Percentiles rank a stretch among this genome's conserved stretches.
Conservation (phyloP, 768 basidiomycete genomes). For the Boletus rubroflammeus region DNA sequence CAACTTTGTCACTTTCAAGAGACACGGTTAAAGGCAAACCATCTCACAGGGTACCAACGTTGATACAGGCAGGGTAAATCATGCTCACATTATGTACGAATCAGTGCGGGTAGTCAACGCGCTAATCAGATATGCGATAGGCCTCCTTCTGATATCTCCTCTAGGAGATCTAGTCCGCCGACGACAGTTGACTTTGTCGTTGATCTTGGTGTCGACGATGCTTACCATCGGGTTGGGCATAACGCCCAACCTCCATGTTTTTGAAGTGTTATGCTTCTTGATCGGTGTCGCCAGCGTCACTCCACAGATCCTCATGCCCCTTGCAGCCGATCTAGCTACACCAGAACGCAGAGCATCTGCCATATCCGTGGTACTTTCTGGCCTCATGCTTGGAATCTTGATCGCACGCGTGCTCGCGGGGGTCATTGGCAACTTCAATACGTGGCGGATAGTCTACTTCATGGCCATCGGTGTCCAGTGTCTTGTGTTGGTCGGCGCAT, state of each 20-base stretch:
- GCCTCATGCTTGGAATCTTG: constrained; percentile 68
- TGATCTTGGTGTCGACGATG: constrained; percentile 49
- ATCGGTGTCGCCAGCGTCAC: constrained; percentile 70
- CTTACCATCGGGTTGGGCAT: constrained; percentile 72
- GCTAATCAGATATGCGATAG: constrained; percentile 57
- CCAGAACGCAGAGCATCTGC: constrained; percentile 69
- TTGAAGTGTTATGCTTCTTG: constrained; percentile 67
- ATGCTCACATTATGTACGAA: neutral
- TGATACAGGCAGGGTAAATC: constrained; percentile 62
- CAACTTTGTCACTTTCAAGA: neutral
- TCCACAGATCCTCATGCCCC: constrained; percentile 70
- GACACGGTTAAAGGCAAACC: neutral
- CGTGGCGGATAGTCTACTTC: constrained; percentile 77
- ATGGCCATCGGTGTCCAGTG: constrained; percentile 70
- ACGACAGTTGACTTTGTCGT: constrained; percentile 60
- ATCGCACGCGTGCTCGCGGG: constrained; percentile 74
- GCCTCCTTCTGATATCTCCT: constrained; percentile 73
- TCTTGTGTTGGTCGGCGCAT: constrained; percentile 54
- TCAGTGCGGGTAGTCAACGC: neutral
- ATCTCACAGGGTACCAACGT: constrained; percentile 53
- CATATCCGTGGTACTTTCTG: constrained; percentile 68
- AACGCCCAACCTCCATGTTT: constrained; percentile 53
- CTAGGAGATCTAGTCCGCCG: constrained; percentile 80
- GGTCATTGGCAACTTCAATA: constrained; percentile 65
- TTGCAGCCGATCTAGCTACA: constrained; percentile 80